A percentile compares a stretch with the other conserved stretches of the same genome.
Conservation (phyloP, 176 grass and related monocot genomes). For the Elymus sibiricus region DNA sequence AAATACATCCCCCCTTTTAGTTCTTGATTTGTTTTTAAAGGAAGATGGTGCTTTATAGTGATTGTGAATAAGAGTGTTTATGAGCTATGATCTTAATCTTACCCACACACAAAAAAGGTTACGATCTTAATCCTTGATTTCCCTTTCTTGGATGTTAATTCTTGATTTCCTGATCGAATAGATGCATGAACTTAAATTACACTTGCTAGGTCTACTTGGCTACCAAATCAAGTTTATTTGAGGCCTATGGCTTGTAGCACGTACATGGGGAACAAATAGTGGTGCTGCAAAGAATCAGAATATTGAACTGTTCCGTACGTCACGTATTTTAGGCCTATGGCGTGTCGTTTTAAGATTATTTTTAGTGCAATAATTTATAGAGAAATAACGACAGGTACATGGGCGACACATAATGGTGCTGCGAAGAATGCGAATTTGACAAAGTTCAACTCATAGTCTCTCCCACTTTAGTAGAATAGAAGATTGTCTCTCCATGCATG, state of each 20-base stretch:
- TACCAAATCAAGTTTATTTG: not conserved
- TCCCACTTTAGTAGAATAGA: constrained; percentile 40
- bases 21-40: not conserved
- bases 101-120: not conserved
- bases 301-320: not conserved
- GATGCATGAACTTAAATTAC: not conserved
- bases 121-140: not conserved
- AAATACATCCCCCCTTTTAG: not conserved
- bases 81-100: not conserved
- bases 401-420: not conserved
- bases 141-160: not conserved
- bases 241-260: not conserved
- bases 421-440: not conserved
- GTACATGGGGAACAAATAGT: not conserved
- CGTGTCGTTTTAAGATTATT: not conserved
- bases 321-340: not conserved
- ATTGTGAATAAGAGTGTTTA: not conserved
- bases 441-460: not conserved
- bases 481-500: constrained; percentile 38
- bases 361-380: too few relatives aligned
- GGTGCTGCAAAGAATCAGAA: not conserved
- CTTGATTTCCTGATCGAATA: not conserved
- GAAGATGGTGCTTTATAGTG: not conserved
- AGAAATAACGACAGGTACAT: not conserved
- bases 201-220: not conserved